Percentiles rank a stretch among this genome's conserved stretches.
Conservation (phyloP, 1,284 basidiomycete genomes). For the Coniferiporia sulphurascens region DNA sequence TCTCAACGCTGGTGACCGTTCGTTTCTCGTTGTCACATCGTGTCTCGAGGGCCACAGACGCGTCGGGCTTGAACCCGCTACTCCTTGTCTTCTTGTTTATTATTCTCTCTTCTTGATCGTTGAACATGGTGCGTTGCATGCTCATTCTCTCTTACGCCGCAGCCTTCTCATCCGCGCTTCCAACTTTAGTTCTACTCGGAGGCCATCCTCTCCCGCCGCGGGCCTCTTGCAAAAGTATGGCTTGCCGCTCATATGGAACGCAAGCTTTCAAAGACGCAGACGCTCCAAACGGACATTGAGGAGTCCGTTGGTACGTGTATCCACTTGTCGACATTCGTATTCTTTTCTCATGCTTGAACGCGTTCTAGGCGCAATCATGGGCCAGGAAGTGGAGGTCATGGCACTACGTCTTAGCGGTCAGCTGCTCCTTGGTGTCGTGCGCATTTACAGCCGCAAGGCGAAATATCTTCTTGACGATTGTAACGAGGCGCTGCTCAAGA, state of each 20-base stretch:
- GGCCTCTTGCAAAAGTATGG: conserved; percentile 96
- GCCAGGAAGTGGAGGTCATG: conserved; percentile 84
- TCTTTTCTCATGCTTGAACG: background rate
- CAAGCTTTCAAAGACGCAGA: conserved; percentile 94
- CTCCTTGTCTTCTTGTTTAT: conserved; percentile 9
- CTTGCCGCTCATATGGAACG: conserved; percentile 98
- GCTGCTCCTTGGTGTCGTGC: conserved; percentile 90
- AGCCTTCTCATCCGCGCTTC: background rate
- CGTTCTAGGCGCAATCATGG: conserved; percentile 79
- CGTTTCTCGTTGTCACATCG: conserved; percentile 11
- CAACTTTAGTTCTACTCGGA: conserved; percentile 80
- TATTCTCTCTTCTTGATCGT: conserved; percentile 6
- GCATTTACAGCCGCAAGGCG: conserved; percentile 96
- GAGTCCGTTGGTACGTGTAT: conserved; percentile 78
- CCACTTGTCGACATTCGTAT: background rate
- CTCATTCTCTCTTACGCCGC: background rate
- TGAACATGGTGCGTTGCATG: conserved; percentile 9
- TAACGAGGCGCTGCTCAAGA: conserved; percentile 92
- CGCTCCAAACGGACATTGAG: conserved; percentile 90
- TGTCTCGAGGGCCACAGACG: conserved; percentile 9
- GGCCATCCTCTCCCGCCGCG: conserved; percentile 87
- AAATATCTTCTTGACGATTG: conserved; percentile 98
- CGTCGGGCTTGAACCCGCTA: background rate
- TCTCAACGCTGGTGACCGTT: background rate
- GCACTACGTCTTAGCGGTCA: conserved; percentile 94